Base-by-base conservation (phyloP, 1,284 basidiomycete genomes). In the Austroboletus rostrupii region DNA sequence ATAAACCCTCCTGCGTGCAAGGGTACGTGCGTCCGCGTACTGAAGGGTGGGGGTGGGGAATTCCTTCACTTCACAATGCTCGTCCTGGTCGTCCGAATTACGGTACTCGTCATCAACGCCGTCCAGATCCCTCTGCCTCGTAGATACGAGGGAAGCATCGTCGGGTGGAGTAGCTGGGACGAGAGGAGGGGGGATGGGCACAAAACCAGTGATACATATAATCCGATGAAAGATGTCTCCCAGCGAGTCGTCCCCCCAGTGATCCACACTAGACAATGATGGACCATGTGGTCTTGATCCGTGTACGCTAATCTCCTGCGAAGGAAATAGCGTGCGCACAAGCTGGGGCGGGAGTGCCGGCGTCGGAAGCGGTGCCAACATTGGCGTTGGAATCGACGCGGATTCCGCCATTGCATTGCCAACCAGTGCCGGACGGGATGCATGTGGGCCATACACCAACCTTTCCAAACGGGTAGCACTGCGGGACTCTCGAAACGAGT, bases 1-100 rank as follows among this genome's bases (percentile, higher is more conserved):
- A 54, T 80, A 79, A 6, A 75, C 75, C 26, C 67, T 67, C 39
- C 66, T 66, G 17, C 75, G 66, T 0, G 79, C 75, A 4, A 71
- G 64, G 14, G 58, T 57, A 8, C 76, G 70, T 16, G 72, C 75
- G n/a, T 69, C 49, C 37, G 52, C 45, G 2, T 60, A 43, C 39
- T 72, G 71, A n/a, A 57, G 39, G 4, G 36, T 49, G 17, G 53
- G 44, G 0, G 45, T 48, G 1, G 52, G 61, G 41, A 61, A 61
- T 23, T 7, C 3, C 17, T 31, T 26, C 3, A 16, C 9, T 1
- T 1, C 16, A 10, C 2, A 23, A 40, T 2, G 28, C 31, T 0
- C 17, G 5, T 38, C n/a, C 13, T 17, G 38, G 8, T 13, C 41
- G 10, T 19, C 35, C n/a, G 17, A 28, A 12, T 26, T 19, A 12